Conservation (phyloP, 768 basidiomycete genomes). For the Serendipita sp. region DNA sequence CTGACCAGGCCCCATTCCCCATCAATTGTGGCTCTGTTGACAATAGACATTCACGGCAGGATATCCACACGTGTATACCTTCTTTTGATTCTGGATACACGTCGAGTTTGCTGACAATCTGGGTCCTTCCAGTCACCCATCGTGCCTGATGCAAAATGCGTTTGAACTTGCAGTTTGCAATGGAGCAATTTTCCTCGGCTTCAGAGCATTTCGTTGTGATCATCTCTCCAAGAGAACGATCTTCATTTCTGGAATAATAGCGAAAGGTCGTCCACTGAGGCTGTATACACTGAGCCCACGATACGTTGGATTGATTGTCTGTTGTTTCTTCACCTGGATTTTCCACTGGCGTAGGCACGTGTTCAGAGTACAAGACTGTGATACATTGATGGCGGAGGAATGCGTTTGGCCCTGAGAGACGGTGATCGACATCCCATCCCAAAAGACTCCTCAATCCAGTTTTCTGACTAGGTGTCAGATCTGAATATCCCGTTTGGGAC, state of each 20-base stretch:
- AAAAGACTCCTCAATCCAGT: slow-evolving; percentile 35
- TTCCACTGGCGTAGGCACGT: slow-evolving; percentile 16
- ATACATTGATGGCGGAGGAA: slow-evolving; percentile 46
- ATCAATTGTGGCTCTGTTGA: slow-evolving; percentile 23
- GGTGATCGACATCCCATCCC: slow-evolving; percentile 36
- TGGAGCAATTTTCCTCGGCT: slow-evolving; percentile 24
- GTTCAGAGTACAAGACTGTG: slow-evolving; percentile 33
- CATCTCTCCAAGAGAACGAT: slow-evolving; percentile 27
- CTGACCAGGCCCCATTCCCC: slow-evolving; percentile 39
- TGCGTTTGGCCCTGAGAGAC: slow-evolving; percentile 31
- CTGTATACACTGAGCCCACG: slow-evolving; percentile 26
- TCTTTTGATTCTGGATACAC: slow-evolving; percentile 10
- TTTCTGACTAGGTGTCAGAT: slow-evolving; percentile 41
- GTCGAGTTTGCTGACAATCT: slow-evolving; percentile 16
- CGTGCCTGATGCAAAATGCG: slow-evolving; percentile 26
- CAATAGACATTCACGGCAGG: slow-evolving; percentile 33
- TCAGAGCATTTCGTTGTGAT: slow-evolving; percentile 21
- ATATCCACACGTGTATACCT: slow-evolving; percentile 30
- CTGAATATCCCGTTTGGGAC: slow-evolving; percentile 21
- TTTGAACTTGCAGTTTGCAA: slow-evolving; percentile 11
- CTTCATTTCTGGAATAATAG: slow-evolving; percentile 27
- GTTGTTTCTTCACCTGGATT: slow-evolving; percentile 9
- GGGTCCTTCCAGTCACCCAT: slow-evolving; percentile 24
- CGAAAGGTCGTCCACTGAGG: slow-evolving; percentile 36
- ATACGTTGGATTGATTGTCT: slow-evolving; percentile 5